Conservation (phyloP, 495 filamentous ascomycete species). For the Staphylotrichum longicolle region DNA sequence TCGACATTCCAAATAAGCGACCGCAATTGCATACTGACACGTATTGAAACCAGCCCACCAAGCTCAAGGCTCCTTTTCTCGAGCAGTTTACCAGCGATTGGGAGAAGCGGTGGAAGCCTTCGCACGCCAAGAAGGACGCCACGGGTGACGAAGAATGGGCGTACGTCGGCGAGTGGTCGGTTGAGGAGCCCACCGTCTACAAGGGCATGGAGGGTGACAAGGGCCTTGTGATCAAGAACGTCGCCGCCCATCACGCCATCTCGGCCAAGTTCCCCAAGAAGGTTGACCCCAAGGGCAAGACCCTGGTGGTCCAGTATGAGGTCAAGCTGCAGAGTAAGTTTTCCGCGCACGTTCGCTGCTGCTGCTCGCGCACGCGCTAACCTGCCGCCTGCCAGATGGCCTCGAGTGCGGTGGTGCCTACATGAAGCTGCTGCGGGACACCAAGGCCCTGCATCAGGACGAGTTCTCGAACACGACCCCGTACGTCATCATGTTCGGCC, state of each 20-base stretch:
- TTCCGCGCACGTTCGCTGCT: constrained; percentile 5
- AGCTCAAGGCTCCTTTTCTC: constrained; percentile 87
- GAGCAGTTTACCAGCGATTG: constrained; percentile 98
- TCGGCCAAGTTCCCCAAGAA: constrained; percentile 97
- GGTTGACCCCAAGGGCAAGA: constrained; percentile 95
- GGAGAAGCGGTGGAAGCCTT: constrained; percentile 87
- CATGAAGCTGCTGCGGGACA: constrained; percentile 97
- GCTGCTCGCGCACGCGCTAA: constrained; percentile 18
- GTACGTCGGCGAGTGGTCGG: constrained; percentile 93
- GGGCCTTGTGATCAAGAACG: constrained; percentile 95
- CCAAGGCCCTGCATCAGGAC: constrained; percentile 91
- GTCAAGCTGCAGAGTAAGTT: constrained; percentile 96
- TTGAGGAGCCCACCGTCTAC: constrained; percentile 89
- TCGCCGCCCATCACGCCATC: constrained; percentile 97
- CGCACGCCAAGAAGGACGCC: constrained; percentile 90
- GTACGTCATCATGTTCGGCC: constrained; percentile 99
- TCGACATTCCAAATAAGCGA: too few relatives aligned
- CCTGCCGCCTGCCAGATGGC: constrained; percentile 57
- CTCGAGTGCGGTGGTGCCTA: constrained; percentile 99
- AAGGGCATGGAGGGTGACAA: constrained; percentile 96
- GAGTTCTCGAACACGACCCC: constrained; percentile 98
- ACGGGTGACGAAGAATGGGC: constrained; percentile 91
- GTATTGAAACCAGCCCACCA: constrained; percentile 64
- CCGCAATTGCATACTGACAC: constrained; percentile 31
- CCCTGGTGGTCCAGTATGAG: constrained; percentile 97